These are phyloP conservation scores for Paramecium caudatum DNA, from an alignment of 73 alveolate species.

Conservation along the genomic window DNA sequence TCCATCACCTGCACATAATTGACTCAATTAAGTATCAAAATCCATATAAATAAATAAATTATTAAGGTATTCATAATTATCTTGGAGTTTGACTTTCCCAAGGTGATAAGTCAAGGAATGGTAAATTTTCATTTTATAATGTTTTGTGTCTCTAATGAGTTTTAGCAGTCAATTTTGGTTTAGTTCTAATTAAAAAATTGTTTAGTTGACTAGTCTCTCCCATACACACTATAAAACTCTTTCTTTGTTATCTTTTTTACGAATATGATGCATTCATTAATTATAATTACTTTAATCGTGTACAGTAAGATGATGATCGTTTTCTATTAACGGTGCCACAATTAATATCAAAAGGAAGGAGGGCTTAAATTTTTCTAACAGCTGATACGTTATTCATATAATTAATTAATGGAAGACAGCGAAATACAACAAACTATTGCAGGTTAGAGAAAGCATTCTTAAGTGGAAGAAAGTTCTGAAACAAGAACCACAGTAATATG, in stretches of 20 bases:
- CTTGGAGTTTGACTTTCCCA: slow-evolving; percentile 32
- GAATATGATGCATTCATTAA: not conserved
- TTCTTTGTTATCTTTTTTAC: not conserved
- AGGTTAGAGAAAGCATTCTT: slow-evolving; percentile 1
- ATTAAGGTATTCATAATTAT: no score
- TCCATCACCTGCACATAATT: slow-evolving; percentile 2
- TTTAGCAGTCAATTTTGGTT: not conserved
- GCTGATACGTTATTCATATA: not conserved
- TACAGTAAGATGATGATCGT: not conserved
- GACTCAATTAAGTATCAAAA: not conserved
- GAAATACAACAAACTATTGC: not conserved
- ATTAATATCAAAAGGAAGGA: not conserved
- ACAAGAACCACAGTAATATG: not conserved
- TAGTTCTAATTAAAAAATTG: not conserved
- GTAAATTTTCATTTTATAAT: not conserved
- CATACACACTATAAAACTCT: not conserved
- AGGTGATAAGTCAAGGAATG: not conserved
- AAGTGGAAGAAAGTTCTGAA: not conserved
- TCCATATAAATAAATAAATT: no score
- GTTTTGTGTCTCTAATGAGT: not conserved
- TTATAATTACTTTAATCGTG: not conserved
- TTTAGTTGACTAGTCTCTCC: not conserved
- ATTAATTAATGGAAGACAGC: slow-evolving; percentile 27
- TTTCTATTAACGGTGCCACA: no score
- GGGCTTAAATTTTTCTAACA: not conserved